A percentile compares a stretch with the other conserved stretches of the same genome.
Conservation (phyloP, 2,329 filamentous ascomycete genomes). For the Paramyrothecium roridum region DNA sequence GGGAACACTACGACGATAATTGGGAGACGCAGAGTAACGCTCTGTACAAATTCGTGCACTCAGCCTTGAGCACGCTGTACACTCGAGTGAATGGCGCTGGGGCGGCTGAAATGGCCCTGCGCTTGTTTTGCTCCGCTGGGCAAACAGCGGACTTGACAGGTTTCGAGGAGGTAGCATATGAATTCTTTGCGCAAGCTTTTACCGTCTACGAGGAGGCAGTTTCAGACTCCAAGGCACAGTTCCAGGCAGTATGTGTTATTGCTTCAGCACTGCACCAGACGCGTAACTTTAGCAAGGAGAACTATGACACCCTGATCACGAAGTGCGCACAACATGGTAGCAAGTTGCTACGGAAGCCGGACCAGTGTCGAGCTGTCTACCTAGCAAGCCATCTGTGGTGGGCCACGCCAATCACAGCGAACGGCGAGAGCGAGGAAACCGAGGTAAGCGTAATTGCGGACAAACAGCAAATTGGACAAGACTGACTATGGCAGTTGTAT, state of each 20-base stretch:
- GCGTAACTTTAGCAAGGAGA: slow-evolving; percentile 89
- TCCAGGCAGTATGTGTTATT: slow-evolving; percentile 95
- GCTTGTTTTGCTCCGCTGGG: slow-evolving; percentile 86
- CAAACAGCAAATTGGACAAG: slow-evolving; percentile 2
- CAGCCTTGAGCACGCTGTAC: slow-evolving; percentile 81
- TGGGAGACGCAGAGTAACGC: slow-evolving; percentile 66
- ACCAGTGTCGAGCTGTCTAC: slow-evolving; percentile 96
- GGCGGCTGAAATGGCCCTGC: slow-evolving; percentile 82
- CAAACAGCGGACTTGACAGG: slow-evolving; percentile 88
- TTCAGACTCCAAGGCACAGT: slow-evolving; percentile 93
- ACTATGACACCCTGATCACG: slow-evolving; percentile 97
- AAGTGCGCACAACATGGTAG: slow-evolving; percentile 96
- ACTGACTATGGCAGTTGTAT: slow-evolving; percentile 67
- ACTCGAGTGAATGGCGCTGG: slow-evolving; percentile 74
- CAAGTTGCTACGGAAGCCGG: slow-evolving; percentile 94
- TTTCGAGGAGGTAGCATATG: slow-evolving; percentile 94
- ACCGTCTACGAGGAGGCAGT: slow-evolving; percentile 97
- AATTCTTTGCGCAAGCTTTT: slow-evolving; percentile 97
- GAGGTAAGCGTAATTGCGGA: slow-evolving; percentile 45
- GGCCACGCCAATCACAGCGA: slow-evolving; percentile 78
- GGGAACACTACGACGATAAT: slow-evolving; percentile 76
- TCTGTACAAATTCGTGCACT: slow-evolving; percentile 94
- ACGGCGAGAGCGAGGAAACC: slow-evolving; percentile 77
- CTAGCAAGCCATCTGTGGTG: slow-evolving; percentile 97
- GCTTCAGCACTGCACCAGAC: slow-evolving; percentile 86